phyloP scores from a whole-genome alignment of 2,329 filamentous ascomycete genomes.

The Fusarium tupiense region DNA sequence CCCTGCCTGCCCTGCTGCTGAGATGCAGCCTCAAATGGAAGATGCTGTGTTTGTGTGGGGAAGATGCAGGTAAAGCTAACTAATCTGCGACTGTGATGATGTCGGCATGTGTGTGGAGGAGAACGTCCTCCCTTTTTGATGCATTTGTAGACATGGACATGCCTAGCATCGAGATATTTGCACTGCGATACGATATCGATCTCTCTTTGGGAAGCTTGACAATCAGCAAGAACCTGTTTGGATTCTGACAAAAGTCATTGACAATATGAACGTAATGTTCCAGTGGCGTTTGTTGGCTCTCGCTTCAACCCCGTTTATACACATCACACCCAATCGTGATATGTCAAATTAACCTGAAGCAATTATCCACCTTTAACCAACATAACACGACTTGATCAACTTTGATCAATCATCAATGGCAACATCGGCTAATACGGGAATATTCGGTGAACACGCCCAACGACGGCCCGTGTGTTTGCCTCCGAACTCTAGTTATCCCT shows the following conservation, averaged over 20 bases:
- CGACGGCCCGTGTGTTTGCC: constrained; percentile 35
- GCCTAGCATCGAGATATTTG: not conserved
- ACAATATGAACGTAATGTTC: no score
- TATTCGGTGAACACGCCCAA: constrained; percentile 24
- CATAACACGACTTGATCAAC: not conserved
- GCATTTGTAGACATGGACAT: not conserved
- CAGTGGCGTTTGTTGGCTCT: constrained; percentile 1
- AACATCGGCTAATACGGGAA: constrained; percentile 16
- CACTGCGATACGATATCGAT: not conserved
- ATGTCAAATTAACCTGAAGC: constrained; percentile 19
- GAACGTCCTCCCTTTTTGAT: constrained; percentile 19
- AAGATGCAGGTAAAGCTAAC: constrained; percentile 28
- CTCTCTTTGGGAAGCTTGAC: not conserved
- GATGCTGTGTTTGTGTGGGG: constrained; percentile 13
- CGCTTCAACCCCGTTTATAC: not conserved
- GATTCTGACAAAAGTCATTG: not conserved
- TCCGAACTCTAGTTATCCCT: constrained; percentile 4
- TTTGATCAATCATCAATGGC: constrained; percentile 12
- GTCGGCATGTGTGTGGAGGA: constrained; percentile 29
- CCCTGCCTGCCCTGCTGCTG: constrained; percentile 8
- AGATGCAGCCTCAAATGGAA: constrained; percentile 33
- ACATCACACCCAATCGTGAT: not conserved
- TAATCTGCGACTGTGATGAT: constrained; percentile 14
- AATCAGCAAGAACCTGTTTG: not conserved
- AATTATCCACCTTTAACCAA: constrained; percentile 15